Percentiles rank a stretch among this genome's conserved stretches.
Evolutionary conservation across 306 rosid species (phyloP).

Genomic region (Heteromeles arbutifolia): DNA sequence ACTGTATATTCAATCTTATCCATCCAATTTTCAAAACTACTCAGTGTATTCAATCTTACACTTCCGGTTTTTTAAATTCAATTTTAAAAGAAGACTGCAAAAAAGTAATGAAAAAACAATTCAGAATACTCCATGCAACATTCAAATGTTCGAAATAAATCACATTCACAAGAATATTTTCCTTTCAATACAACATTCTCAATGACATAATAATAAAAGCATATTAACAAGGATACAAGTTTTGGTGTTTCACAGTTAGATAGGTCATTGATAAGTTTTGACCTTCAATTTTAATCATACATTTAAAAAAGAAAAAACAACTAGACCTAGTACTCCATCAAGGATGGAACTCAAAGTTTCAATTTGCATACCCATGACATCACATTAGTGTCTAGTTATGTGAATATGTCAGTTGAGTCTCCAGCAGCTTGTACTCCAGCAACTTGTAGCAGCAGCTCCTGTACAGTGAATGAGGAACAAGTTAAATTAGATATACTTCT

Average conservation of each 20-base stretch:
- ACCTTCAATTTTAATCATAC: neutral
- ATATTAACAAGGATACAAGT: neutral
- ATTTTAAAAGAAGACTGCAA: no score
- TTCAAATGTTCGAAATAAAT: neutral
- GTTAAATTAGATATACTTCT: constrained; percentile 6
- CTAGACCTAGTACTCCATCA: neutral
- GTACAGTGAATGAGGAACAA: neutral
- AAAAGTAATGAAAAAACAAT: neutral
- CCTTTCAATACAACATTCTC: neutral
- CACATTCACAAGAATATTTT: neutral
- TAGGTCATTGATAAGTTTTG: neutral
- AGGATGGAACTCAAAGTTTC: neutral
- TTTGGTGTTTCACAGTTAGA: neutral
- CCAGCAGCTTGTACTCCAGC: no score
- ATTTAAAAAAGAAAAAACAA: neutral
- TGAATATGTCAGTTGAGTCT: neutral
- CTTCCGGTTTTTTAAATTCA: no score
- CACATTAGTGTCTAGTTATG: neutral
- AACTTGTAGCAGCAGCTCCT: neutral
- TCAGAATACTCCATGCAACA: neutral
- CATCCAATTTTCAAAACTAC: no score
- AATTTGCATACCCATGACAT: neutral
- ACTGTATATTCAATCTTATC: no score
- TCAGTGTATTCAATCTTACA: no score
- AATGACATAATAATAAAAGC: neutral